A percentile compares a stretch with the other conserved stretches of the same genome.
Conservation (phyloP, 1,139 yeast species). For the Geotrichum reessii region DNA sequence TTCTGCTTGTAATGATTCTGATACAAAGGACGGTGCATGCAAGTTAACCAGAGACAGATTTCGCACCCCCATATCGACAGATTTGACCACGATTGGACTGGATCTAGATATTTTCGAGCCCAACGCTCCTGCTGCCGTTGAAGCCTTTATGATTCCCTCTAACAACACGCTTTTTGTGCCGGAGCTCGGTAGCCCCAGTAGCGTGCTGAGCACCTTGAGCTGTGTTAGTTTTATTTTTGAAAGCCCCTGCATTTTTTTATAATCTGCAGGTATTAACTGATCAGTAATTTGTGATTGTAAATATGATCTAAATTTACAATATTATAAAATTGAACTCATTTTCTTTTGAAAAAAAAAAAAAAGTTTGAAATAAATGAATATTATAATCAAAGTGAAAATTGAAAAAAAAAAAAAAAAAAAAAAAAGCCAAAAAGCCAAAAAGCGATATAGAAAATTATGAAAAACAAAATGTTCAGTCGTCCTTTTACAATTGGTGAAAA, state of each 20-base stretch:
- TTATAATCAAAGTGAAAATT: too few species aligned
- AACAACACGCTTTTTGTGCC: background rate
- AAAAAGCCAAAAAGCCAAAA: too few species aligned
- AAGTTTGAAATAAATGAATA: too few species aligned
- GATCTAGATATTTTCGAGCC: background rate
- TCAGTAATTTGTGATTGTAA: too few species aligned
- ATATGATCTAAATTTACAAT: too few species aligned
- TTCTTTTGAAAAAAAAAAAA: too few species aligned
- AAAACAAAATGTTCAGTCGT: background rate
- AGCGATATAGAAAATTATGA: background rate
- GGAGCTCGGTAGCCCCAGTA: constrained; percentile 1
- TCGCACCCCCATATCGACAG: constrained; percentile 43
- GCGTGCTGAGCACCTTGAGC: constrained; percentile 3
- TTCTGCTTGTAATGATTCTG: background rate
- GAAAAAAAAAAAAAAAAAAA: too few species aligned
- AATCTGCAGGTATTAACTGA: background rate
- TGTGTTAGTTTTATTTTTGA: constrained; percentile 5
- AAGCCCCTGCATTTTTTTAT: background rate
- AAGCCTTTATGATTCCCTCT: background rate
- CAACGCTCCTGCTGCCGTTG: background rate
- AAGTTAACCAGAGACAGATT: constrained; percentile 41
- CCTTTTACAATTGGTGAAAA: background rate
- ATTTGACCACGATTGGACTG: constrained; percentile 27
- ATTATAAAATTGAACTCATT: too few species aligned
- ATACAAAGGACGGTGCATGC: constrained; percentile 9